phyloP scores from a whole-genome alignment of 1,284 basidiomycete species.

The Trichosporon coremiiforme region DNA sequence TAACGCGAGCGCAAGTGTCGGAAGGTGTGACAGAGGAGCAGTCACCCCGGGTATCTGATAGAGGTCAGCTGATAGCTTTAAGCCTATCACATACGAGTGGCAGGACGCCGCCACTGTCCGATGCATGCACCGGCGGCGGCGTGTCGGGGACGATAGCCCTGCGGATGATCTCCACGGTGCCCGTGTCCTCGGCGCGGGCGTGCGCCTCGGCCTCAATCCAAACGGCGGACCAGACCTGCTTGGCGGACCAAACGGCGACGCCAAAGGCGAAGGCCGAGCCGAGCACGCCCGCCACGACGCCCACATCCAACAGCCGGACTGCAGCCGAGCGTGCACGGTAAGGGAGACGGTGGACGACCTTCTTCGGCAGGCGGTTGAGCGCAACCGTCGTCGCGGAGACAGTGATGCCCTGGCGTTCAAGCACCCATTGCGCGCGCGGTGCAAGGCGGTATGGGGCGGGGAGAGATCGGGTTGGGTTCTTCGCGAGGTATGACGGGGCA shows the following conservation, averaged over 20 bases:
- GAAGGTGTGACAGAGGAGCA: slow-evolving; percentile 48
- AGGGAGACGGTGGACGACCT: not conserved
- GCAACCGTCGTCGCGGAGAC: slow-evolving; percentile 36
- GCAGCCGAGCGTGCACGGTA: not conserved
- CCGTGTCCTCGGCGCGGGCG: slow-evolving; percentile 28
- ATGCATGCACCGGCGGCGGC: slow-evolving; percentile 18
- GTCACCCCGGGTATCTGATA: slow-evolving; percentile 54
- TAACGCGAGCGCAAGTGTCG: slow-evolving; percentile 47
- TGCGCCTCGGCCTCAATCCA: slow-evolving; percentile 41
- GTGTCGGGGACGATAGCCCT: slow-evolving; percentile 19
- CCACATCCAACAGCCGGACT: slow-evolving; percentile 31
- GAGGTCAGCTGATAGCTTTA: not conserved
- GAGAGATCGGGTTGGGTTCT: not conserved
- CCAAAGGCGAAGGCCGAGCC: slow-evolving; percentile 27
- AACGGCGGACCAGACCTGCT: slow-evolving; percentile 39
- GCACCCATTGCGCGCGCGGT: slow-evolving; percentile 30
- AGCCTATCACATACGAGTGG: slow-evolving; percentile 38
- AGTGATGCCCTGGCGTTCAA: slow-evolving; percentile 32
- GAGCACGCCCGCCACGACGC: slow-evolving; percentile 22
- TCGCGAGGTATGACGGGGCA: slow-evolving; percentile 23
- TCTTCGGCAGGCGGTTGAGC: slow-evolving; percentile 36
- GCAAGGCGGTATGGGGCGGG: slow-evolving; percentile 32
- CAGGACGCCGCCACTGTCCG: slow-evolving; percentile 35
- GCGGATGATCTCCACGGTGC: slow-evolving; percentile 11
- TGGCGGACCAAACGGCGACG: slow-evolving; percentile 38